phyloP scores from a whole-genome alignment of 768 basidiomycete species.

The Calocybe indica region DNA sequence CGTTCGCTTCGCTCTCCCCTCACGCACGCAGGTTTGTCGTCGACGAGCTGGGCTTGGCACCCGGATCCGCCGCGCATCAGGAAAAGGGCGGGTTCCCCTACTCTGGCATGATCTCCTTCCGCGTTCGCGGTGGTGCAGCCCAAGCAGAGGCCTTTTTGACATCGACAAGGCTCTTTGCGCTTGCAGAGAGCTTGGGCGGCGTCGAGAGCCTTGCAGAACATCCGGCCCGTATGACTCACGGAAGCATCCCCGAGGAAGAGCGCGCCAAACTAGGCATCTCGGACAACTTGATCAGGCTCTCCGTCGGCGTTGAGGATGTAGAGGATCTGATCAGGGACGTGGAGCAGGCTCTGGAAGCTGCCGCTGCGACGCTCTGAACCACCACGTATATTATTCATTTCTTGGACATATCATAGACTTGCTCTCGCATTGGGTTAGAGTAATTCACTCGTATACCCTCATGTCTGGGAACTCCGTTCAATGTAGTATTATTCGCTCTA shows the following conservation, averaged over 20 bases:
- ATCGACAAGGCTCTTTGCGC: slow-evolving; percentile 57
- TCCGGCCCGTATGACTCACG: slow-evolving; percentile 88
- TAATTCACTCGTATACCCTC: too few species aligned
- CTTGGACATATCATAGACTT: too few species aligned
- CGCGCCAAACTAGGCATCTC: slow-evolving; percentile 70
- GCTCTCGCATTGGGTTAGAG: too few species aligned
- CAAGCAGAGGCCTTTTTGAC: slow-evolving; percentile 68
- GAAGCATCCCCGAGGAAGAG: slow-evolving; percentile 63
- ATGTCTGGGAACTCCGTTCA: too few species aligned
- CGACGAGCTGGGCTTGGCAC: slow-evolving; percentile 24
- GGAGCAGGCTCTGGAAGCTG: slow-evolving; percentile 52
- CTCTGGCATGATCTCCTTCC: slow-evolving; percentile 88
- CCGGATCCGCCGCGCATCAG: slow-evolving; percentile 20
- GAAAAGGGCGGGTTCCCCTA: slow-evolving; percentile 66
- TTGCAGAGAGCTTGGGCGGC: slow-evolving; percentile 89
- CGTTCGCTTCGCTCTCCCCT: slow-evolving; percentile 55
- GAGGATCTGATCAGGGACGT: slow-evolving; percentile 78
- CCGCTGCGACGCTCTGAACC: slow-evolving; percentile 10
- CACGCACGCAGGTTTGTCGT: slow-evolving; percentile 63
- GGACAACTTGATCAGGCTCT: slow-evolving; percentile 70
- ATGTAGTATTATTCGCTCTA: too few species aligned
- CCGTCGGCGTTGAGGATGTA: slow-evolving; percentile 84
- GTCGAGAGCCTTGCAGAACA: slow-evolving; percentile 89
- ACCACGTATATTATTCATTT: too few species aligned
- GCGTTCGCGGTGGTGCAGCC: slow-evolving; percentile 47